These are phyloP conservation scores for Saccharomycopsis fermentans DNA, from an alignment of 805 yeast genomes.

Conservation along the genomic window DNA sequence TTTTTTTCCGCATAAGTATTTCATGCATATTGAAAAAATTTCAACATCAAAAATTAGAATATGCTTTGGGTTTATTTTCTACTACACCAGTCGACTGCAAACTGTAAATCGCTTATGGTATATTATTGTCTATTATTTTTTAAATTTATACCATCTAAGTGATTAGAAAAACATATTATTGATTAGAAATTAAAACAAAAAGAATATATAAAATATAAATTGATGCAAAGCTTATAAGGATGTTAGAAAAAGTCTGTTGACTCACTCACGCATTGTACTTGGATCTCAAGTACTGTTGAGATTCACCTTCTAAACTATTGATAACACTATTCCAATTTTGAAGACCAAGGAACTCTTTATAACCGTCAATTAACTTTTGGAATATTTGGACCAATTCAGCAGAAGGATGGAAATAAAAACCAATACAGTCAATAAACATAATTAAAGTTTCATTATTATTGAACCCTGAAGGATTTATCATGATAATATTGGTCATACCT, in stretches of 20 bases:
- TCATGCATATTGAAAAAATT: too few relatives aligned
- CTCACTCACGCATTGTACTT: slow-evolving; percentile 2
- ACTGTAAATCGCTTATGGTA: too few relatives aligned
- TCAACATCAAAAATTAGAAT: too few relatives aligned
- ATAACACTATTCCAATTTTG: slow-evolving; percentile 23
- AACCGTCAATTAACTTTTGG: slow-evolving; percentile 35
- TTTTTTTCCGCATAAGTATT: too few relatives aligned
- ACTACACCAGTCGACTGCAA: too few relatives aligned
- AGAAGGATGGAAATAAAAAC: slow-evolving; percentile 42
- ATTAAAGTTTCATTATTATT: slow-evolving; percentile 34
- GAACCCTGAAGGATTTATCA: slow-evolving; percentile 56
- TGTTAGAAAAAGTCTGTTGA: background rate
- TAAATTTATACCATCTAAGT: background rate
- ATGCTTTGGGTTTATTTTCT: too few relatives aligned
- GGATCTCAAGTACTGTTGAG: slow-evolving; percentile 19
- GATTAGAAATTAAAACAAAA: background rate
- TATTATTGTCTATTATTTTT: too few relatives aligned
- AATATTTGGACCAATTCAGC: slow-evolving; percentile 36
- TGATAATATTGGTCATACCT: slow-evolving; percentile 70
- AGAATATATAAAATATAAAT: background rate
- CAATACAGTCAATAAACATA: slow-evolving; percentile 49
- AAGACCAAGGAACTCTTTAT: slow-evolving; percentile 38
- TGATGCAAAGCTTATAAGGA: background rate
- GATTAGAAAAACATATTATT: background rate
- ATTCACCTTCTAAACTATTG: slow-evolving; percentile 19